Percentiles rank a stretch among this genome's conserved stretches.
These are phyloP conservation scores for Singerocomus inundabilis DNA, from an alignment of 1,284 basidiomycete species.

Conservation along the genomic window DNA sequence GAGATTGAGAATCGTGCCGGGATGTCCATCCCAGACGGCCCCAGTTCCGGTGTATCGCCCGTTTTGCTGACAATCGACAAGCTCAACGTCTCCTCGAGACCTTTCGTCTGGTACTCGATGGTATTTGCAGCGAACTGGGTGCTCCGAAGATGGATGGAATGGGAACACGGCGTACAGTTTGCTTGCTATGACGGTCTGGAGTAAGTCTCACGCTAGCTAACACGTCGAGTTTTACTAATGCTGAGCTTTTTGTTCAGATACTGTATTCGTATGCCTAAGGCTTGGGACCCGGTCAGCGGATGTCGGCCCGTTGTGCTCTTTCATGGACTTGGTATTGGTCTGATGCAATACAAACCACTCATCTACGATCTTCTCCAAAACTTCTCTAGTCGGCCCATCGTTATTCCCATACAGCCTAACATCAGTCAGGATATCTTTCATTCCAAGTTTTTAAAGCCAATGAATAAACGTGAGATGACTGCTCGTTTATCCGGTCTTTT, in stretches of 20 bases:
- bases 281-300: slow-evolving; percentile 56
- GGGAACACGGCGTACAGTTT: slow-evolving; percentile 48
- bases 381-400: slow-evolving; percentile 69
- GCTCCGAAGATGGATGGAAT: slow-evolving; percentile 46
- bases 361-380: slow-evolving; percentile 49
- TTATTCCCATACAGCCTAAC: slow-evolving; percentile 81
- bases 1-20: slow-evolving; percentile 77
- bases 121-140: slow-evolving; percentile 55
- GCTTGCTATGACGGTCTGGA: slow-evolving; percentile 59
- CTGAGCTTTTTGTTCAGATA: slow-evolving; percentile 49
- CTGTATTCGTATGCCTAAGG: slow-evolving; percentile 64
- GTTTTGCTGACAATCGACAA: slow-evolving; percentile 80
- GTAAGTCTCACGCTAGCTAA: slow-evolving; percentile 40
- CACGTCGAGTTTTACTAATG: not conserved
- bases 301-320: slow-evolving; percentile 78
- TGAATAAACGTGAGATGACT: slow-evolving; percentile 60
- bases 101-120: slow-evolving; percentile 68
- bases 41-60: slow-evolving; percentile 53
- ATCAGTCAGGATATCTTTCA: slow-evolving; percentile 85
- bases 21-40: slow-evolving; percentile 59
- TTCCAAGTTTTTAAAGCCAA: slow-evolving; percentile 67
- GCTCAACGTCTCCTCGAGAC: slow-evolving; percentile 66
- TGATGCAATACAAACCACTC: slow-evolving; percentile 62
- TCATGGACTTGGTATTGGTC: slow-evolving; percentile 84
- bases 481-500: slow-evolving; percentile 60